A percentile compares a stretch with the other conserved stretches of the same genome.
Evolutionary conservation across 2,329 filamentous ascomycete species (phyloP).

Genomic region (Aspergillus hortae): DNA sequence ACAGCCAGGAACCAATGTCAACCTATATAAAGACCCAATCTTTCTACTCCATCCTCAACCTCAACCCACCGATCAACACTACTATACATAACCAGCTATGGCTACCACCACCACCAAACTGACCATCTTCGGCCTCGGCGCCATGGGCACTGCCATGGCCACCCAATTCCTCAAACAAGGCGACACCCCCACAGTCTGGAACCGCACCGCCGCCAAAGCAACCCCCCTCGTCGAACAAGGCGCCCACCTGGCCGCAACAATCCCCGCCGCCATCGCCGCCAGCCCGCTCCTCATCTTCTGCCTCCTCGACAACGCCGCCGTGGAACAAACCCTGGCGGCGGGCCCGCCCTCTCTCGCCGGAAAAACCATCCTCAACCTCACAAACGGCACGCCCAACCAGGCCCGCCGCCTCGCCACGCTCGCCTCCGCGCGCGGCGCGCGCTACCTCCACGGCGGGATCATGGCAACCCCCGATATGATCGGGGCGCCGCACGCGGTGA

Average conservation of each 20-base stretch:
- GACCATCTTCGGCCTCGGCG: slow-evolving; percentile 13
- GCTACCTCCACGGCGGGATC: slow-evolving; percentile 13
- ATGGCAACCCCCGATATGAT: slow-evolving; percentile 13
- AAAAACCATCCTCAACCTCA: slow-evolving; percentile 11
- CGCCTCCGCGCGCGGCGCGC: slow-evolving; percentile 1
- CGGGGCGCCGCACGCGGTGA: slow-evolving; percentile 6
- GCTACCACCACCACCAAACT: background rate
- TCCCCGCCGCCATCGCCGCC: slow-evolving; percentile 1
- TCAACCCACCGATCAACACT: too few species aligned
- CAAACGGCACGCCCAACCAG: slow-evolving; percentile 11
- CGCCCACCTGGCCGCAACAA: background rate
- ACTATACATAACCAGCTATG: too few species aligned
- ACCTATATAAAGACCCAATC: too few species aligned
- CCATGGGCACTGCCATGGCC: slow-evolving; percentile 12
- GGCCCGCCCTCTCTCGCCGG: background rate
- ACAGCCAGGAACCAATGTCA: too few species aligned
- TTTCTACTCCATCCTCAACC: too few species aligned
- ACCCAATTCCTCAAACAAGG: slow-evolving; percentile 4
- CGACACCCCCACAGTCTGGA: slow-evolving; percentile 11
- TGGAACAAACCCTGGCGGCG: background rate
- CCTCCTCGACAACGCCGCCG: slow-evolving; percentile 8
- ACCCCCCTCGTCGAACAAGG: slow-evolving; percentile 5
- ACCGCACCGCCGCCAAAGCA: slow-evolving; percentile 9
- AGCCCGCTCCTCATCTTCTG: slow-evolving; percentile 9
- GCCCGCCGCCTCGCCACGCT: slow-evolving; percentile 5